Evolutionary conservation across 2,329 filamentous ascomycete genomes (phyloP), one percentile per base, ranked within the genome.

Genomic region (Thielaviopsis punctulata): DNA sequence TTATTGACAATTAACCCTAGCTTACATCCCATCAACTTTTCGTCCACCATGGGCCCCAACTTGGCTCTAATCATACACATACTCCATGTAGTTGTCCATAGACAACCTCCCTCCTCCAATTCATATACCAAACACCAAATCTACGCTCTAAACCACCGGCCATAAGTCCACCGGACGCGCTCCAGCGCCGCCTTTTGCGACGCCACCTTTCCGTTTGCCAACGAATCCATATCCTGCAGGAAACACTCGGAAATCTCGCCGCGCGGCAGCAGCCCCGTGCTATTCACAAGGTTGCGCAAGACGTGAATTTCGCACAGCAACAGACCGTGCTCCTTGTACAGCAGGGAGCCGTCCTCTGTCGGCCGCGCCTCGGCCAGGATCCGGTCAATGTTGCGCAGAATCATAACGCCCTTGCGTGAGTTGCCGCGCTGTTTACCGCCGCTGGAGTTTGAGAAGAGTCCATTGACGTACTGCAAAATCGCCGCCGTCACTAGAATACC

Each of bases 241-340:
- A 98, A 95, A 60, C 95, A 89, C 59, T 81, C 79, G 61, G 83
- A 80, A 12, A 93, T 76, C 44, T 85, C 77, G 1, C 76, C 72
- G 0, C 87, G 87, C 58, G 96, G 76, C 41, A 88, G 67, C 21
- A 69, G 72, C 22, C 59, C 58, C 13, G 65, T 63, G 23, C 49
- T 36, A 49, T 71, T 71, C 1, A 83, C 82, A 45, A 84, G 74
- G 59, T 77, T 77, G 45, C 88, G 78, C 50, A 98, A 70, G 25
- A 88, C 75, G 60, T 96, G 88, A 3, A 90, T 82, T 64, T 98
- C 90, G 63, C 87, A 94, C 4, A 98, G 72, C 43, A 98, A 69
- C 55, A 95, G 69, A 1, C 92, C 92, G 60, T 95, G 87, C 59
- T 96, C 88, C 65, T 90, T 93, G 70, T 95, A 95, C 1, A 83